Evolutionary conservation across 1,284 basidiomycete species (phyloP).

Genomic region (Boletellus deceptivus): DNA sequence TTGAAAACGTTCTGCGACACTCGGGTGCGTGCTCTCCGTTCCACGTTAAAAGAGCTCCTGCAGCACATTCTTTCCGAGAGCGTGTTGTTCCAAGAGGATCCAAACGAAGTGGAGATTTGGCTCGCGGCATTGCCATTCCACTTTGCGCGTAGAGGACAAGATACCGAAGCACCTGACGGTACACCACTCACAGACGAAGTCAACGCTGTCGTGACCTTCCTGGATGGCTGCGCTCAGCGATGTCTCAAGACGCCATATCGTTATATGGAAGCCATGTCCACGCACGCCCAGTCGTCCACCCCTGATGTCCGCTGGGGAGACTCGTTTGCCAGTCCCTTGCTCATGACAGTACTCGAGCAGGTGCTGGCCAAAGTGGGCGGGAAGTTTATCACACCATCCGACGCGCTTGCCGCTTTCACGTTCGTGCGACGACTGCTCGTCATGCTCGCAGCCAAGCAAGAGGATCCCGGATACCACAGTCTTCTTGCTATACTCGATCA

Average conservation of each 20-base stretch:
- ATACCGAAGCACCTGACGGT: slow-evolving; percentile 48
- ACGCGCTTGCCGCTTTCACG: slow-evolving; percentile 58
- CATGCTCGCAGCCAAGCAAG: slow-evolving; percentile 54
- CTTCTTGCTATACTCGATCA: slow-evolving; percentile 38
- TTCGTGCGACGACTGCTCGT: slow-evolving; percentile 64
- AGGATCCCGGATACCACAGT: slow-evolving; percentile 33
- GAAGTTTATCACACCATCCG: slow-evolving; percentile 53
- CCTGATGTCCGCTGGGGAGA: slow-evolving; percentile 4
- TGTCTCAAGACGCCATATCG: slow-evolving; percentile 83
- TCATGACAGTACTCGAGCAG: slow-evolving; percentile 79
- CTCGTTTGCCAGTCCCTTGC: slow-evolving; percentile 61
- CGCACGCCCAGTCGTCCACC: slow-evolving; percentile 12
- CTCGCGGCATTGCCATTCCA: slow-evolving; percentile 54
- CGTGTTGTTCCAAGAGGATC: slow-evolving; percentile 81
- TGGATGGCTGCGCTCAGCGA: slow-evolving; percentile 87
- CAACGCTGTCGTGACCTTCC: slow-evolving; percentile 63
- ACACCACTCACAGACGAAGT: slow-evolving; percentile 57
- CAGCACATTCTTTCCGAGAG: slow-evolving; percentile 62
- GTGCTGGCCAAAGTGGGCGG: slow-evolving; percentile 58
- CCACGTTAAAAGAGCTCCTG: slow-evolving; percentile 57
- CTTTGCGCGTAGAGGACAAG: slow-evolving; percentile 34
- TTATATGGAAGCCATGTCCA: slow-evolving; percentile 71
- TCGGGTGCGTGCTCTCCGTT: slow-evolving; percentile 50
- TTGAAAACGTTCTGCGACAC: slow-evolving; percentile 59
- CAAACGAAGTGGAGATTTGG: slow-evolving; percentile 75